A percentile compares a stretch with the other conserved stretches of the same genome.
phyloP scores from a whole-genome alignment of 306 rosid genomes.

The Lathyrus tuberosus region DNA sequence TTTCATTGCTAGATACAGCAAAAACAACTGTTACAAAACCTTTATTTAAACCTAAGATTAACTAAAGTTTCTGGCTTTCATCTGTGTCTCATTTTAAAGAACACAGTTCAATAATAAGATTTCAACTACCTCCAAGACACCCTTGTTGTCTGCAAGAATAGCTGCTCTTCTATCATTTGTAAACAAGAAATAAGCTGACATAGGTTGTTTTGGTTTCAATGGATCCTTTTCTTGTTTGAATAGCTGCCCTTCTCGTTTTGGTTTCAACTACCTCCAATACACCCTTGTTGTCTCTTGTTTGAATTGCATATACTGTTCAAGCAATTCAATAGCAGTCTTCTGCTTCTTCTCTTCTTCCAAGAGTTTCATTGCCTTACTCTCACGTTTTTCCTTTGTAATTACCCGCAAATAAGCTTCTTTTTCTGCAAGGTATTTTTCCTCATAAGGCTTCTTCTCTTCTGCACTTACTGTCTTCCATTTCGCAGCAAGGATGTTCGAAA shows the following conservation, averaged over 20 bases:
- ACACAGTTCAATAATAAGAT: no score
- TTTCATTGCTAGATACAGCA: no score
- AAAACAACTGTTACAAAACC: no score
- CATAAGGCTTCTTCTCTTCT: constrained; percentile 88
- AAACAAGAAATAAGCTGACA: constrained; percentile 79
- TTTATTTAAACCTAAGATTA: no score
- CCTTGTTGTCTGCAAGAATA: constrained; percentile 63
- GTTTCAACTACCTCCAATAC: no score
- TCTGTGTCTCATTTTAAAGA: no score
- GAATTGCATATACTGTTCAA: constrained; percentile 85
- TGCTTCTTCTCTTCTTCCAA: constrained; percentile 87
- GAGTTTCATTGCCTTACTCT: constrained; percentile 84
- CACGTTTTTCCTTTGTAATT: constrained; percentile 72
- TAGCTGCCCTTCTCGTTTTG: no score
- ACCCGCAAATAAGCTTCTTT: constrained; percentile 75
- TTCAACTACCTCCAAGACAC: constrained; percentile 56
- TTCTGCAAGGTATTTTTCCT: constrained; percentile 71
- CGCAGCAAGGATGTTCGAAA: constrained; percentile 71
- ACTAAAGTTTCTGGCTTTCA: no score
- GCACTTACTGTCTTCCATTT: constrained; percentile 76
- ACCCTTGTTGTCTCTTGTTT: constrained; percentile 72
- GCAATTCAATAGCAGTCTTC: constrained; percentile 88
- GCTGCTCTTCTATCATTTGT: constrained; percentile 74
- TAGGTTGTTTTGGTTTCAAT: constrained; percentile 87
- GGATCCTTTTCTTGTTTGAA: constrained; percentile 84